Evolutionary conservation across 2,329 filamentous ascomycete species (phyloP), one percentile per base, ranked within the genome.

Genomic region (Fusarium sarcochroum): DNA sequence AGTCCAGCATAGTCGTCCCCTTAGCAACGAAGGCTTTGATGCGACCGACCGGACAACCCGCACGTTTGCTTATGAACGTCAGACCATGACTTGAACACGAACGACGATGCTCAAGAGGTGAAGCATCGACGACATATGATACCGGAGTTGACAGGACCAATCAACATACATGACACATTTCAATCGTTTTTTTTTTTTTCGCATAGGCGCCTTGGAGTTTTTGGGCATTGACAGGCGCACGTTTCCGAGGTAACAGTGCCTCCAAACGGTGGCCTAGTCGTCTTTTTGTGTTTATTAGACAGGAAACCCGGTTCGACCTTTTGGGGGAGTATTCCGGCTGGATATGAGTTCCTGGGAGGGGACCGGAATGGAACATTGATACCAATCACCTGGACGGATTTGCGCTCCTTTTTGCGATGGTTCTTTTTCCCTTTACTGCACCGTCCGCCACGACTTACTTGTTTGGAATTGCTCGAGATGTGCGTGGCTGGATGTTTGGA

Each of bases 131-230:
- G 53, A 61, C 55, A 58, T 35, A 73, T 52, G 71, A 71, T 35
- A 73, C 41, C 46, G 66, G 70, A 71, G 70, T 72, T 73, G 63
- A 61, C 42, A 62, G 56, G 63, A 60, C 55, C 61, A 54, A 65
- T 50, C 48, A 56, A 32, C 50, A 61, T 59, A 70, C 63, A 70
- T 69, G 71, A 72, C 63, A 56, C 67, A 67, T 59, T 67, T 73
- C 67, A 57, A 50, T 70, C 55, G 51, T 68, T 70, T 69, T 66
- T 63, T 57, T 61, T 68, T 70, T 69, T 66, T 63, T 57, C 63
- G 73, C 69, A 75, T 50, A 63, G 73, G 73, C 73, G 73, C 61
- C 57, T 58, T 46, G 73, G 73, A 75, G 73, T 73, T 74, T 67
- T 62, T 58, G 70, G 42, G 70, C 63, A 73, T 72, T 46, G 51